Evolutionary conservation across 495 filamentous ascomycete species (phyloP).

Genomic region (Recurvomyces mirabilis): DNA sequence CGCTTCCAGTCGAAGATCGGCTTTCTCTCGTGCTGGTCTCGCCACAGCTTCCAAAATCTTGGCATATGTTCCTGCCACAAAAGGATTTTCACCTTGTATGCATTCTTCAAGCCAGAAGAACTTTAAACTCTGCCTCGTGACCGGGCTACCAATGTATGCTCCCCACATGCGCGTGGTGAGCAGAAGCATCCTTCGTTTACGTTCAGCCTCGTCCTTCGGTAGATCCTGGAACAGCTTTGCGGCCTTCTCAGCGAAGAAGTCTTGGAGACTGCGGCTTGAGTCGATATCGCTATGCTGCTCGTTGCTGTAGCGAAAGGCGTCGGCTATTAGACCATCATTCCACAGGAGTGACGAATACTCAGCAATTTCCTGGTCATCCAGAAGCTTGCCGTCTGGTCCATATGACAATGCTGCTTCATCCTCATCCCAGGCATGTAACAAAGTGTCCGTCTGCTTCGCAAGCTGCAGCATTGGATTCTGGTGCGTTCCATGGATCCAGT

Average conservation of each 20-base stretch:
- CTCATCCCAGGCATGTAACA: conserved; percentile 47
- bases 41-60: conserved; percentile 61
- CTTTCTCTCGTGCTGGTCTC: conserved; percentile 47
- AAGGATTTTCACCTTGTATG: conserved; percentile 83
- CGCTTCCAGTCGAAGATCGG: conserved; percentile 49
- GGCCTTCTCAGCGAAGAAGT: conserved; percentile 59
- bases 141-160: conserved; percentile 68
- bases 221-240: conserved; percentile 30
- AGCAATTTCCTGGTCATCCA: conserved; percentile 42
- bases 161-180: conserved; percentile 73
- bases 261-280: conserved; percentile 53
- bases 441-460: conserved; percentile 55
- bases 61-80: conserved; percentile 77
- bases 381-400: conserved; percentile 49
- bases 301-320: conserved; percentile 74
- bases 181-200: conserved; percentile 44
- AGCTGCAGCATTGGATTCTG: conserved; percentile 77
- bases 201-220: conserved; percentile 28
- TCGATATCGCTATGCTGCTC: conserved; percentile 52
- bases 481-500: conserved; percentile 88
- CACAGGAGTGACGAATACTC: conserved; percentile 56
- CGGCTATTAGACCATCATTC: conserved; percentile 51
- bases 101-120: conserved; percentile 95
- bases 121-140: conserved; percentile 71
- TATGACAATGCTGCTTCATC: conserved; percentile 45